Conservation (phyloP, 2,329 filamentous ascomycete genomes). For the Aureobasidium subglaciale region DNA sequence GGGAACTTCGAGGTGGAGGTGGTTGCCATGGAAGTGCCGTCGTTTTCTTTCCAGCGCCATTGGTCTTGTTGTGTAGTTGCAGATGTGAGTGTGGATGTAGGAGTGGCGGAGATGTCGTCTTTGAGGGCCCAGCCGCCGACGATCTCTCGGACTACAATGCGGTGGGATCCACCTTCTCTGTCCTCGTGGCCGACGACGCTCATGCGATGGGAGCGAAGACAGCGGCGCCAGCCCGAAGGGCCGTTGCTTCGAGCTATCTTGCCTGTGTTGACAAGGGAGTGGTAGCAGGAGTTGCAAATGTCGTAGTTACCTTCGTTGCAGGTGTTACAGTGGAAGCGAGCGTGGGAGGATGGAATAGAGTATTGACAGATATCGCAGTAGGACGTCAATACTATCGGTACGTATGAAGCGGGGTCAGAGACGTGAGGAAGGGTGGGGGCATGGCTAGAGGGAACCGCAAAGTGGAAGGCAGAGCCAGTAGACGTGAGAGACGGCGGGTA, state of each 20-base stretch:
- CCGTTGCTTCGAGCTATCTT: slow-evolving; percentile 71
- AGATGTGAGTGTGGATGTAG: not conserved
- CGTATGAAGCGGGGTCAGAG: slow-evolving; percentile 26
- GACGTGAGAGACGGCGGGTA: slow-evolving; percentile 11
- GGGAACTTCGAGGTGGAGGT: not conserved
- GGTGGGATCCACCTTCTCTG: slow-evolving; percentile 56
- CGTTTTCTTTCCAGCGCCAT: slow-evolving; percentile 31
- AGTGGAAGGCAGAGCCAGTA: slow-evolving; percentile 17
- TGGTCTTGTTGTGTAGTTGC: slow-evolving; percentile 3
- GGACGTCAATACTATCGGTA: slow-evolving; percentile 60
- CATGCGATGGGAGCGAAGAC: slow-evolving; percentile 73
- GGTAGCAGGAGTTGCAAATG: slow-evolving; percentile 73
- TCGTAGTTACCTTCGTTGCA: slow-evolving; percentile 83
- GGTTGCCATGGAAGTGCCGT: slow-evolving; percentile 20
- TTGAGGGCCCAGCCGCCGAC: slow-evolving; percentile 70
- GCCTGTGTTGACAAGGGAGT: slow-evolving; percentile 53
- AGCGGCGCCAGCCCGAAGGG: slow-evolving; percentile 73
- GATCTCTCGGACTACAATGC: slow-evolving; percentile 62
- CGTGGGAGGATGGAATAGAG: slow-evolving; percentile 61
- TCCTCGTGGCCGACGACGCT: slow-evolving; percentile 69
- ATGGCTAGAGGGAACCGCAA: slow-evolving; percentile 11
- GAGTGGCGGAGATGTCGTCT: slow-evolving; percentile 28
- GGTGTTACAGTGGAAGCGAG: slow-evolving; percentile 71
- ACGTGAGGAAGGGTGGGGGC: slow-evolving; percentile 30
- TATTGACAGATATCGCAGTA: slow-evolving; percentile 72